phyloP scores from a whole-genome alignment of 1,284 basidiomycete species.

The Cryptococcus depauperatus region DNA sequence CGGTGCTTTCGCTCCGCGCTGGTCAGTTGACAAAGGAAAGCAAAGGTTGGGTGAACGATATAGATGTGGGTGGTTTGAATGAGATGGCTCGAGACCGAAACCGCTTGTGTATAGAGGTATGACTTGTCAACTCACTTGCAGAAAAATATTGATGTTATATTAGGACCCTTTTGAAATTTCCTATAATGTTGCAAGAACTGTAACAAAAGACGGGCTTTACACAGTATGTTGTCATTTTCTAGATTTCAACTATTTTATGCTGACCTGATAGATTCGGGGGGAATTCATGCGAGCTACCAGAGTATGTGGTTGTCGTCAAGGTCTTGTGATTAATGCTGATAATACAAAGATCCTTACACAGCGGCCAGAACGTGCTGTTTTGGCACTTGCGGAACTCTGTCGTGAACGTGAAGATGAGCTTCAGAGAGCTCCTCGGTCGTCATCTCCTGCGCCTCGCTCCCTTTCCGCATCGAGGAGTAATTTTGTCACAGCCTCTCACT shows the following conservation, averaged over 20 bases:
- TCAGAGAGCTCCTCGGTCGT: conserved; percentile 43
- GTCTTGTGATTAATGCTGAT: neutral
- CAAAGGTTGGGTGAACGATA: conserved; percentile 88
- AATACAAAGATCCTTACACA: conserved; percentile 54
- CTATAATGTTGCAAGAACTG: conserved; percentile 93
- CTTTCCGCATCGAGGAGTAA: conserved; percentile 29
- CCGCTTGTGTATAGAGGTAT: conserved; percentile 84
- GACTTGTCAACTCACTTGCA: conserved; percentile 12
- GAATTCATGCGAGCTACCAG: conserved; percentile 96
- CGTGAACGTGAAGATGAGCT: conserved; percentile 49
- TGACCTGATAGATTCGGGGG: conserved; percentile 70
- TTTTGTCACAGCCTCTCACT: conserved; percentile 18
- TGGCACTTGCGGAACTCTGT: conserved; percentile 73
- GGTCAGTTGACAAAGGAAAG: conserved; percentile 81
- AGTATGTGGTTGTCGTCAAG: conserved; percentile 24
- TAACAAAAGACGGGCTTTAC: conserved; percentile 92
- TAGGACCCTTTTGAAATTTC: conserved; percentile 93
- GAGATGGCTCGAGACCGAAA: conserved; percentile 74
- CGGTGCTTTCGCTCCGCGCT: conserved; percentile 83
- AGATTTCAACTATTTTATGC: neutral
- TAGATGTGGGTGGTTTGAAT: conserved; percentile 51
- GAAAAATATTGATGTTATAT: neutral
- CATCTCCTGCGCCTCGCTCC: conserved; percentile 42
- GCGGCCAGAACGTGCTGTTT: conserved; percentile 70
- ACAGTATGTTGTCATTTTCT: conserved; percentile 53